phyloP scores from a whole-genome alignment of 225 moss, liverwort and hornwort species.

The Polytrichum formosum region DNA sequence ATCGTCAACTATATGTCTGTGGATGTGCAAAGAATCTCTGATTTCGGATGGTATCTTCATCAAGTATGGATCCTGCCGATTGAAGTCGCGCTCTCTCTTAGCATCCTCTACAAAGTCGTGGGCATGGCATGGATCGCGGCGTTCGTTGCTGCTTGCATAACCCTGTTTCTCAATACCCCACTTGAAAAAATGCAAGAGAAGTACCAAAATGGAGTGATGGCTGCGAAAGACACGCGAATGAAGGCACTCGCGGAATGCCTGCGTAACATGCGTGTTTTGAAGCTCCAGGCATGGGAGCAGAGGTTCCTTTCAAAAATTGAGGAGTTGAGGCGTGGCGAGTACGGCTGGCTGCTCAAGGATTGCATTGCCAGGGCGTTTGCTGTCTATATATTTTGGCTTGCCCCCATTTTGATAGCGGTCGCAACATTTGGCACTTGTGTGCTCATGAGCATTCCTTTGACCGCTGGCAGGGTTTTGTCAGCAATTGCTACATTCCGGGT shows the following conservation, averaged over 20 bases:
- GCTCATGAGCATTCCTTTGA: constrained; percentile 62
- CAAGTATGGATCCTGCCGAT: constrained; percentile 60
- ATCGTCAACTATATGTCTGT: constrained; percentile 69
- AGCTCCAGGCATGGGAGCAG: constrained; percentile 88
- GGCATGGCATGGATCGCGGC: constrained; percentile 64
- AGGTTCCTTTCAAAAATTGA: constrained; percentile 64
- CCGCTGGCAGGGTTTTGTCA: constrained; percentile 75
- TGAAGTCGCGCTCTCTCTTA: constrained; percentile 40
- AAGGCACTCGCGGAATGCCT: constrained; percentile 60
- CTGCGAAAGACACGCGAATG: constrained; percentile 67
- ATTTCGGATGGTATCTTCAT: constrained; percentile 50
- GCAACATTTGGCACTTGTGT: constrained; percentile 89
- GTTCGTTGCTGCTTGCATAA: constrained; percentile 33
- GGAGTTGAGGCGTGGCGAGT: constrained; percentile 63
- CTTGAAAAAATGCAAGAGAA: constrained; percentile 55
- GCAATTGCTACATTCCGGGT: constrained; percentile 80
- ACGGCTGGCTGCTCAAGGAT: constrained; percentile 55
- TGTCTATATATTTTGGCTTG: constrained; percentile 64
- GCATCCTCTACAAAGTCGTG: constrained; percentile 50
- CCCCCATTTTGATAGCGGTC: constrained; percentile 73
- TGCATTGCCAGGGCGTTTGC: constrained; percentile 45
- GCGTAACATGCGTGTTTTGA: constrained; percentile 83
- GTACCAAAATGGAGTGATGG: constrained; percentile 49
- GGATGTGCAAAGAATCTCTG: constrained; percentile 49
- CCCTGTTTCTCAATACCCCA: constrained; percentile 48